A percentile compares a stretch with the other conserved stretches of the same genome.
Conservation (phyloP, 345 rosid species). For the Kernera saxatilis region DNA sequence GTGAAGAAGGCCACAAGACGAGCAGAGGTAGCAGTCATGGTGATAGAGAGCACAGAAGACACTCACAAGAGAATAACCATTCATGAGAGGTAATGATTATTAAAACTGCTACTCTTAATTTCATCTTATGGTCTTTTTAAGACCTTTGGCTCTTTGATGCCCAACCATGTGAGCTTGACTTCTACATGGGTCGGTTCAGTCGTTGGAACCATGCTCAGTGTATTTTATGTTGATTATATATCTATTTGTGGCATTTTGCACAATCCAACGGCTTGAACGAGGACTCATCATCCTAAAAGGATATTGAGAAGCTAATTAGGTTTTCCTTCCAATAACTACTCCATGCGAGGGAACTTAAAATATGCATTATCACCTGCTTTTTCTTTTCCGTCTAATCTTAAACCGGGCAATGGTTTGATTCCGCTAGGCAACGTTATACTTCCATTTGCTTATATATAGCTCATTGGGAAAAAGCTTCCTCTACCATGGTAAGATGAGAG, state of each 20-base stretch:
- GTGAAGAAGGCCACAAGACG: conserved; percentile 24
- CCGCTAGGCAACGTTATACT: neutral
- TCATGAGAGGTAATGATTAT: conserved; percentile 29
- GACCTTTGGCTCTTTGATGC: conserved; percentile 27
- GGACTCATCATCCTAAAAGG: conserved; percentile 19
- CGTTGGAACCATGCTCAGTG: conserved; percentile 31
- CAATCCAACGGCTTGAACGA: conserved; percentile 20
- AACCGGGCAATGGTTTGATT: neutral
- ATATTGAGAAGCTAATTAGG: conserved; percentile 9
- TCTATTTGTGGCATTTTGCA: conserved; percentile 23
- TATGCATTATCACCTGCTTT: neutral
- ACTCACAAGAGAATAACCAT: conserved; percentile 29
- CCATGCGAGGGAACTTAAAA: neutral
- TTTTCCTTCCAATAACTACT: neutral
- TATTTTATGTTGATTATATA: conserved; percentile 21
- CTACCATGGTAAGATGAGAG: neutral
- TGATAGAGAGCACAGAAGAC: conserved; percentile 32
- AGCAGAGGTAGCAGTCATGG: conserved; percentile 22
- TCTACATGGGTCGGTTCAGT: conserved; percentile 32
- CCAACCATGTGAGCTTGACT: conserved; percentile 29
- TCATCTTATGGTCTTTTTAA: conserved; percentile 18
- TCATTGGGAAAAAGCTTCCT: neutral
- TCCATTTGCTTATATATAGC: neutral
- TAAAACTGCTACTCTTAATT: conserved; percentile 19
- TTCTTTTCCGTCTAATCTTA: neutral